Percentiles rank a stretch among this genome's conserved stretches.
Conservation (phyloP, 257 asterid species). For the Capsicum baccatum region DNA sequence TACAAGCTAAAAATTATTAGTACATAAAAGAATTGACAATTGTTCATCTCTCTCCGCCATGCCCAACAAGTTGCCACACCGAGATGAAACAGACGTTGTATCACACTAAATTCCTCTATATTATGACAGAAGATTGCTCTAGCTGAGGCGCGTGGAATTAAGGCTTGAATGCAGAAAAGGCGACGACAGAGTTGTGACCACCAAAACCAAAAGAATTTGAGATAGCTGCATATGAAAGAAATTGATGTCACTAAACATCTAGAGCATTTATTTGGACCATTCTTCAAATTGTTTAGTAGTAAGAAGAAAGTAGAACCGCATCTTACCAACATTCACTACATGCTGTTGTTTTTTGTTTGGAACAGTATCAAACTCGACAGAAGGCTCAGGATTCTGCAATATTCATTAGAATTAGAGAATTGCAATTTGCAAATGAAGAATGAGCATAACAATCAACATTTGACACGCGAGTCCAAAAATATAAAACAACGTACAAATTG, state of each 20-base stretch:
- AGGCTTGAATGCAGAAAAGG: conserved; percentile 76
- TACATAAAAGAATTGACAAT: conserved; percentile 32
- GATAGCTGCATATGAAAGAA: conserved; percentile 58
- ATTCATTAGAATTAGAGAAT: neutral
- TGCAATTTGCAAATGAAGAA: conserved; percentile 17
- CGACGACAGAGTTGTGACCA: conserved; percentile 83
- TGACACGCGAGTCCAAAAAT: neutral
- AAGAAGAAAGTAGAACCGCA: neutral
- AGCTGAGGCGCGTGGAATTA: conserved; percentile 41
- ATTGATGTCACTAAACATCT: neutral
- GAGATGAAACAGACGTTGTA: conserved; percentile 21
- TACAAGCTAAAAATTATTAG: conserved; percentile 32
- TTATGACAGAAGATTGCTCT: conserved; percentile 25
- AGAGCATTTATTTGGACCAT: neutral
- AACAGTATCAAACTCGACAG: conserved; percentile 83
- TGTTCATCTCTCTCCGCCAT: conserved; percentile 1
- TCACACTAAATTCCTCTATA: neutral
- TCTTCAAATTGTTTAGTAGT: neutral
- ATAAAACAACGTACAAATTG: conserved; percentile 63
- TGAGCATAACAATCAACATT: neutral
- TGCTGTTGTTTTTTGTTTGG: conserved; percentile 83
- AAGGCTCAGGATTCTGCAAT: conserved; percentile 82
- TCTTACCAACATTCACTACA: conserved; percentile 82
- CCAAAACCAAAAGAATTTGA: conserved; percentile 87
- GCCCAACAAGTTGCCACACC: conserved; percentile 27